Conservation (phyloP, 805 yeast genomes). For the Saccharomycopsis olivae region DNA sequence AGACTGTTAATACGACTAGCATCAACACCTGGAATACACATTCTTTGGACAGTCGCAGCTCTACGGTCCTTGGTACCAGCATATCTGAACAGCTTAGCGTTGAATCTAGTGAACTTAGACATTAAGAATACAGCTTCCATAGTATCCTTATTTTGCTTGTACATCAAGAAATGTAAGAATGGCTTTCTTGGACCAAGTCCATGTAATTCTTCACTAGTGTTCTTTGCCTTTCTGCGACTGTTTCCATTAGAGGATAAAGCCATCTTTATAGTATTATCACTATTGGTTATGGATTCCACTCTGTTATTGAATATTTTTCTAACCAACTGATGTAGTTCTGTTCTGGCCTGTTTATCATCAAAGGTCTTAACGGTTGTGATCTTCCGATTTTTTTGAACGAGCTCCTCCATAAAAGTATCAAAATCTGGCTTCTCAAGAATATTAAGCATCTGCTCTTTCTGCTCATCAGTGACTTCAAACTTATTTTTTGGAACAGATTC, state of each 20-base stretch:
- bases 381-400: slow-evolving; percentile 43
- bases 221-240: slow-evolving; percentile 23
- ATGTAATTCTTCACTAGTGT: slow-evolving; percentile 42
- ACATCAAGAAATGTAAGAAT: slow-evolving; percentile 66
- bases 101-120: slow-evolving; percentile 62
- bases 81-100: slow-evolving; percentile 59
- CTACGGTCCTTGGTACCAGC: slow-evolving; percentile 98
- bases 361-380: slow-evolving; percentile 42
- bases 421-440: slow-evolving; percentile 12
- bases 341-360: slow-evolving; percentile 63
- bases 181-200: slow-evolving; percentile 65
- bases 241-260: slow-evolving; percentile 38
- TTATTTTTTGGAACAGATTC: slow-evolving; percentile 20
- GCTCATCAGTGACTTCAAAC: slow-evolving; percentile 5
- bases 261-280: slow-evolving; percentile 52
- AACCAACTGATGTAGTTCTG: slow-evolving; percentile 65
- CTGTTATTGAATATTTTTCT: slow-evolving; percentile 64
- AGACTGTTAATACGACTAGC: slow-evolving; percentile 67
- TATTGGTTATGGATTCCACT: slow-evolving; percentile 72
- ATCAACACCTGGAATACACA: slow-evolving; percentile 56
- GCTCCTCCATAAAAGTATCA: slow-evolving; percentile 21
- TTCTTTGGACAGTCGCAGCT: slow-evolving; percentile 85
- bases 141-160: slow-evolving; percentile 93
- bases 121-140: slow-evolving; percentile 84
- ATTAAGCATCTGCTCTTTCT: slow-evolving; percentile 3